Percentiles rank a stretch among this genome's conserved stretches.
phyloP scores from a whole-genome alignment of 225 moss, liverwort and hornwort species.

The Pleurozium schreberi region DNA sequence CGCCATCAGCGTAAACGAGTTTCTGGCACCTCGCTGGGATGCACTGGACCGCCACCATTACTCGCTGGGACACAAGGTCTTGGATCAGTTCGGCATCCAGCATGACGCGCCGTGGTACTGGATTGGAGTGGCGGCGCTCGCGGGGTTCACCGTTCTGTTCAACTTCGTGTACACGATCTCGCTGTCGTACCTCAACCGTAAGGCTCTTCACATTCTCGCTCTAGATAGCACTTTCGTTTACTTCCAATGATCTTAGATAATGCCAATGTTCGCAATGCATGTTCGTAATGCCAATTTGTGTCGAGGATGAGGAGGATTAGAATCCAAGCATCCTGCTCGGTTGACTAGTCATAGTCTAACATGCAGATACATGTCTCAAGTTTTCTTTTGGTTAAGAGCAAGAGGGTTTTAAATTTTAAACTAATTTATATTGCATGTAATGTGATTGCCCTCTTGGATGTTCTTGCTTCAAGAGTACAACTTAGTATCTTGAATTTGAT shows the following conservation, averaged over 20 bases:
- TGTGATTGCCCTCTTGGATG: not conserved
- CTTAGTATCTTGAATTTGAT: not conserved
- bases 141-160: slow-evolving; percentile 50
- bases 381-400: not conserved
- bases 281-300: not conserved
- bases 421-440: too few relatives aligned
- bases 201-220: not conserved
- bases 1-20: slow-evolving; percentile 48
- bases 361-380: not conserved
- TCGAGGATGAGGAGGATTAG: not conserved
- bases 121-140: slow-evolving; percentile 41
- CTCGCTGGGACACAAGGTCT: slow-evolving; percentile 14
- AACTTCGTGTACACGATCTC: slow-evolving; percentile 27
- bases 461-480: not conserved
- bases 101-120: slow-evolving; percentile 43
- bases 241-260: not conserved
- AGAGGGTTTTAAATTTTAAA: not conserved
- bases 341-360: not conserved
- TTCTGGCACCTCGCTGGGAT: slow-evolving; percentile 61
- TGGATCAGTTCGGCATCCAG: slow-evolving; percentile 13
- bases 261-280: not conserved
- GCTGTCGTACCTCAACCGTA: slow-evolving; percentile 24
- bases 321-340: not conserved
- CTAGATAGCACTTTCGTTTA: not conserved
- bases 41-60: not conserved